Percentiles rank a stretch among this genome's conserved stretches.
Conservation (phyloP, 2,329 filamentous ascomycete species). For the Phyllachora maydis region DNA sequence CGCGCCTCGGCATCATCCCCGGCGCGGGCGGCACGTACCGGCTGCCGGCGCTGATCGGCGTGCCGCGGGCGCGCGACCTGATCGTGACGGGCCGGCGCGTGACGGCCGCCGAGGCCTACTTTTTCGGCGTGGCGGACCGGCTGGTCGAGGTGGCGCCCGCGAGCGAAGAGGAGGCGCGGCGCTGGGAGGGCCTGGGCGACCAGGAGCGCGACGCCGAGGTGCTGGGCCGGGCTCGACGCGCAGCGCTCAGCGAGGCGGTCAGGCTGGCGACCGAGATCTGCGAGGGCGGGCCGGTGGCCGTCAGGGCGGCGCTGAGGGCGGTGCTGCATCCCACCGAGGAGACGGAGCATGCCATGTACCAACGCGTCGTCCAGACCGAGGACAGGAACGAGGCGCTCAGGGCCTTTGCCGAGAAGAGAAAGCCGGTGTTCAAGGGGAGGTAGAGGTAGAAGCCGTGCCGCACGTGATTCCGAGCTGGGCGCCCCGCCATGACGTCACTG, state of each 20-base stretch:
- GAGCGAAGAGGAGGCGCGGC: slow-evolving; percentile 8
- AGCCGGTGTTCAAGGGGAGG: slow-evolving; percentile 33
- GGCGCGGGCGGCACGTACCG: slow-evolving; percentile 86
- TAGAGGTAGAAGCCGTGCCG: slow-evolving; percentile 11
- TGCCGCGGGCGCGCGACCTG: slow-evolving; percentile 66
- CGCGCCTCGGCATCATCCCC: slow-evolving; percentile 79
- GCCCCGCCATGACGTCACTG: not conserved
- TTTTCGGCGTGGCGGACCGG: slow-evolving; percentile 76
- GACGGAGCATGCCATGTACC: slow-evolving; percentile 76
- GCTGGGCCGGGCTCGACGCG: slow-evolving; percentile 37
- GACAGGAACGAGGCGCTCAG: slow-evolving; percentile 74
- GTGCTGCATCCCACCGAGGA: slow-evolving; percentile 52
- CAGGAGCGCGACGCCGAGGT: slow-evolving; percentile 16
- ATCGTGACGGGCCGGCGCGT: slow-evolving; percentile 82
- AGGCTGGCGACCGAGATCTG: slow-evolving; percentile 69
- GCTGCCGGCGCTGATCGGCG: slow-evolving; percentile 62
- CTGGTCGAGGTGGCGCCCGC: slow-evolving; percentile 48
- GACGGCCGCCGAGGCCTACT: slow-evolving; percentile 68
- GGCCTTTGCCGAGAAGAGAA: slow-evolving; percentile 54
- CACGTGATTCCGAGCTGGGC: not conserved
- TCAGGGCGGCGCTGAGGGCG: slow-evolving; percentile 60
- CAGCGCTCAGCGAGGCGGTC: slow-evolving; percentile 57
- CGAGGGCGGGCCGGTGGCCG: slow-evolving; percentile 59
- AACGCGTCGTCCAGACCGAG: slow-evolving; percentile 61
- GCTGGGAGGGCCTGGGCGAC: slow-evolving; percentile 16